Conservation (phyloP, 2,329 filamentous ascomycete genomes). For the Akanthomyces dipterigenus region DNA sequence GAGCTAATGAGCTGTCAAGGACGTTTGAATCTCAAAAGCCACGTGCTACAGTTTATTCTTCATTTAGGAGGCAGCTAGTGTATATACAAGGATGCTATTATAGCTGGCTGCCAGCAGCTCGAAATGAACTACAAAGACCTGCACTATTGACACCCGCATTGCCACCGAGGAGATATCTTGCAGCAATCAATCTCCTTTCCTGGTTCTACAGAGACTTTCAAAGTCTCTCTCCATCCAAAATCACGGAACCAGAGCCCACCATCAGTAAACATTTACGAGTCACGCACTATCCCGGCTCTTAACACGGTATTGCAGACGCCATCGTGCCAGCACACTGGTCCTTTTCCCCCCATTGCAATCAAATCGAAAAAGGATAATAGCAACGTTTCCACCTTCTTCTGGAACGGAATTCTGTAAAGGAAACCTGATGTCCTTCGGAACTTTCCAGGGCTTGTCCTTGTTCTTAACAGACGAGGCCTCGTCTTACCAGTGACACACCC, state of each 20-base stretch:
- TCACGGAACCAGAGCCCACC: not conserved
- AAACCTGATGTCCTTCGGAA: not conserved
- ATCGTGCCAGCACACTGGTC: not conserved
- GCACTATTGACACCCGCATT: not conserved
- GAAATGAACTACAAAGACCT: not conserved
- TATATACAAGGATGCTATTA: not conserved
- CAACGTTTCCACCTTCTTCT: constrained; percentile 1
- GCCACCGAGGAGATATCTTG: not conserved
- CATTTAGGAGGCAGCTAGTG: not conserved
- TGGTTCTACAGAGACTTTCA: not conserved
- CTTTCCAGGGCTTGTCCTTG: not conserved
- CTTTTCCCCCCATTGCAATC: not conserved
- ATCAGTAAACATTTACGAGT: not conserved
- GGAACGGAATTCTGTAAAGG: not conserved
- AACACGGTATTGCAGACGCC: not conserved
- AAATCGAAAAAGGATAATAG: not conserved
- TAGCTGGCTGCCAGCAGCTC: not conserved
- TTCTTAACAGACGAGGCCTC: not conserved
- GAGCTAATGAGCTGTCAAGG: not conserved
- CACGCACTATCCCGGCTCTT: not conserved
- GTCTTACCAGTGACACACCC: not conserved
- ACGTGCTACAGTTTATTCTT: not conserved
- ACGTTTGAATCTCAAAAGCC: not conserved
- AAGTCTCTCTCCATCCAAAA: not conserved
- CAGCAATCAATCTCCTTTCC: not conserved